A percentile compares a stretch with the other conserved stretches of the same genome.
phyloP scores from a whole-genome alignment of 306 rosid genomes.

The Chamaecrista fasciculata region DNA sequence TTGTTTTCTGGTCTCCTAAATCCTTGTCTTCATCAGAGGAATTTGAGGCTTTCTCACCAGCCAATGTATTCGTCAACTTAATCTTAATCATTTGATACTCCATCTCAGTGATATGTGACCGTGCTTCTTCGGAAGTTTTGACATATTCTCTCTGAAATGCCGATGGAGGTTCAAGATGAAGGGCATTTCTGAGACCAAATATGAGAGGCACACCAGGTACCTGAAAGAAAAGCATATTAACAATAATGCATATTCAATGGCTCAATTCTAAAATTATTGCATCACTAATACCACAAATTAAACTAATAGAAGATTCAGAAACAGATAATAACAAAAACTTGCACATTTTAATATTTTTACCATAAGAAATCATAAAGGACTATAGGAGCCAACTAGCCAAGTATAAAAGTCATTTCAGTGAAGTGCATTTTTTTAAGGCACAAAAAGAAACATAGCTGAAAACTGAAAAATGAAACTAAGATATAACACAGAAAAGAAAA shows the following conservation, averaged over 20 bases:
- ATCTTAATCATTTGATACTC: constrained; percentile 45
- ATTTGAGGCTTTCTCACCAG: constrained; percentile 30
- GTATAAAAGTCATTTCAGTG: neutral
- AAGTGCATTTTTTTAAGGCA: neutral
- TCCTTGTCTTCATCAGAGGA: constrained; percentile 36
- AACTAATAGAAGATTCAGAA: neutral
- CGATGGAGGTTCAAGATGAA: constrained; percentile 68
- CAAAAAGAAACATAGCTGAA: neutral
- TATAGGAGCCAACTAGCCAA: too few species aligned
- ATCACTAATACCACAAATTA: neutral
- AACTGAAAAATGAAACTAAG: neutral
- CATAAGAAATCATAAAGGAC: neutral
- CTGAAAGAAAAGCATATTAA: constrained; percentile 37
- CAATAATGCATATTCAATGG: neutral
- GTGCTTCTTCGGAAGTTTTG: constrained; percentile 57
- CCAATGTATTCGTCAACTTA: constrained; percentile 21
- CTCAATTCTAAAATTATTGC: constrained; percentile 1
- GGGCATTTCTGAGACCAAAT: constrained; percentile 66
- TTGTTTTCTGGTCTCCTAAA: constrained; percentile 35
- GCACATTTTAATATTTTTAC: neutral
- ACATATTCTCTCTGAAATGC: constrained; percentile 55
- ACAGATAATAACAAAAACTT: neutral
- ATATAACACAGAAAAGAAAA: too few species aligned
- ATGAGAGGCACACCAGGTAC: constrained; percentile 81
- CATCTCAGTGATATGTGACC: constrained; percentile 49